Evolutionary conservation across 495 filamentous ascomycete genomes (phyloP), one percentile per base, ranked within the genome.

Genomic region (Sporormia fimetaria): DNA sequence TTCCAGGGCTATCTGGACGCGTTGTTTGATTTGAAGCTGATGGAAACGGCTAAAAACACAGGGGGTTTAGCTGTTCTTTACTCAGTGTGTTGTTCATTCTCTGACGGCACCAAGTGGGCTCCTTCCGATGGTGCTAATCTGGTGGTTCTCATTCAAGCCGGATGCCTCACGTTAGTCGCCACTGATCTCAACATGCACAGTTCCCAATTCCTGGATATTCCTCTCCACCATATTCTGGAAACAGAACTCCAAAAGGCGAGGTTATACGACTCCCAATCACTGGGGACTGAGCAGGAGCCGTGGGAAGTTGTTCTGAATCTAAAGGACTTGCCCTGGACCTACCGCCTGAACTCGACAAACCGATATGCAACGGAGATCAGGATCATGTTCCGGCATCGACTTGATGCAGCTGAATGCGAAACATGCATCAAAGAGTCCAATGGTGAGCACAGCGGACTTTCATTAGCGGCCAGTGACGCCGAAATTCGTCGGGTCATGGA

Each of bases 1-100:
- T 53, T 48, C 16, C 50, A 53, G 17, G 30, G 28, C 12, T 53
- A 37, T 27, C 21, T 53, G n/a, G 40, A 49, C 21, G 37, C 15
- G 14, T 31, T 53, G 3, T 20, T 17, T 6, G 37, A 15, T 1
- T 8, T 47, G 31, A 18, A 27, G 6, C 21, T 44, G 11, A 22
- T 14, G 21, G 7, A 16, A 29, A 12, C 15, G 25, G 30, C 16
- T 16, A 15, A 11, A 35, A 26, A 7, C 1, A 38, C 6, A n/a
- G n/a, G n/a, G n/a, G 36, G 35, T 10, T 6, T 8, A n/a, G 29
- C 20, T 8, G 17, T 52, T 0, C 22, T 43, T 5, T 53, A 40
- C 20, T 20, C 44, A 4, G 18, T 49, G 4, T 27, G 33, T 2
- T 11, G 49, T 14, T 6, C 28, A 7, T 37, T 37, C 9, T 34